Percentiles rank a stretch among this genome's conserved stretches.
These are phyloP conservation scores for Pholiota microspora DNA, from an alignment of 768 basidiomycete species.

Conservation along the genomic window DNA sequence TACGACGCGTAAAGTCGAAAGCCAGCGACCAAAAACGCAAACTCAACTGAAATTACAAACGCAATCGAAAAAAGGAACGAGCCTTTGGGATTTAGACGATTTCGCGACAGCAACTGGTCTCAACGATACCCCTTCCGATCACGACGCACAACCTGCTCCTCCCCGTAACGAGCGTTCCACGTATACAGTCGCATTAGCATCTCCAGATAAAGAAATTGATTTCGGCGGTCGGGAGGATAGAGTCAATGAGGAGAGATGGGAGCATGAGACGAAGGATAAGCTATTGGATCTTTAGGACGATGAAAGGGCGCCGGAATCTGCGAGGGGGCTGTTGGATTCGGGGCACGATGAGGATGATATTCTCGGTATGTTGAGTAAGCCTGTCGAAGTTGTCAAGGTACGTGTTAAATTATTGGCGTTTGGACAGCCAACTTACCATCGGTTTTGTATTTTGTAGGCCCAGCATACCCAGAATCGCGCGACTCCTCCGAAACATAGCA, in stretches of 20 bases:
- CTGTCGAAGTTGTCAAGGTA: slow-evolving; percentile 39
- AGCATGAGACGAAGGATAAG: not conserved
- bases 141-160: not conserved
- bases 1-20: slow-evolving; percentile 15
- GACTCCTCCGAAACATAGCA: slow-evolving; percentile 4
- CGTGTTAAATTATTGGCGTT: slow-evolving; percentile 15
- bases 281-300: slow-evolving; percentile 22
- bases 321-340: not conserved
- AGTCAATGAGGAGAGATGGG: slow-evolving; percentile 2
- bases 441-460: slow-evolving; percentile 11
- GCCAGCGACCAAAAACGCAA: slow-evolving; percentile 10
- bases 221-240: slow-evolving; percentile 53
- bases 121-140: slow-evolving; percentile 6
- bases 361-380: slow-evolving; percentile 63
- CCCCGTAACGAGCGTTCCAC: not conserved
- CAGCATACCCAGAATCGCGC: not conserved
- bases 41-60: slow-evolving; percentile 1
- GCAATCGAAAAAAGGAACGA: not conserved
- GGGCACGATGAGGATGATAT: slow-evolving; percentile 61
- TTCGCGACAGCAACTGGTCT: not conserved
- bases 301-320: not conserved
- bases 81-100: not conserved
- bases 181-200: slow-evolving; percentile 18
- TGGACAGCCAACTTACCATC: slow-evolving; percentile 3
- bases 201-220: slow-evolving; percentile 57